These are phyloP conservation scores for Graphiopsis chlorocephala DNA, from an alignment of 2,329 filamentous ascomycete species.

Conservation along the genomic window DNA sequence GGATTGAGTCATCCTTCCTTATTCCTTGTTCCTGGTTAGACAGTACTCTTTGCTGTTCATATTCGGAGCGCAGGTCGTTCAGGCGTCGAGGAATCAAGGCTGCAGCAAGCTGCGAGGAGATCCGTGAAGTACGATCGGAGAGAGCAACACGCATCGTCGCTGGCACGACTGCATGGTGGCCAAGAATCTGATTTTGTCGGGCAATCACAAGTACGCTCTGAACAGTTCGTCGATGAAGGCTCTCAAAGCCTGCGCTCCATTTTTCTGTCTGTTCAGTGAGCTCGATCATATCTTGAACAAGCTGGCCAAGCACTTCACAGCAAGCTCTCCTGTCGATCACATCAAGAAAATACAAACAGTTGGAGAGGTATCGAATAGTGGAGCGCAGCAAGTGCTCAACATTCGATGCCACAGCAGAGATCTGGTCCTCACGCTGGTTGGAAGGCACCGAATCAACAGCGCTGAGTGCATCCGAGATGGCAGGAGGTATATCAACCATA, in stretches of 20 bases:
- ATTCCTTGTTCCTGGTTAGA: constrained; percentile 49
- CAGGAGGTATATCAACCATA: constrained; percentile 38
- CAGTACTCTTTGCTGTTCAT: constrained; percentile 45
- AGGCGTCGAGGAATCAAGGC: constrained; percentile 28
- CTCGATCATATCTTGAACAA: constrained; percentile 39
- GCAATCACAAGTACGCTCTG: constrained; percentile 31
- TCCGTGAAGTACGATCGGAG: constrained; percentile 31
- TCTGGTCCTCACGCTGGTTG: not conserved
- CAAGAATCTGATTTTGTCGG: constrained; percentile 8
- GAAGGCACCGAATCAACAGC: constrained; percentile 10
- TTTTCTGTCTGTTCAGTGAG: constrained; percentile 14
- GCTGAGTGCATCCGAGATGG: constrained; percentile 29
- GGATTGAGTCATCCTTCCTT: constrained; percentile 40
- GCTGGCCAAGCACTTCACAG: constrained; percentile 40
- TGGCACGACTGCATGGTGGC: not conserved
- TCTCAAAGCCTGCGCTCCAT: not conserved
- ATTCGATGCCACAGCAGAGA: constrained; percentile 14
- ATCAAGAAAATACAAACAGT: constrained; percentile 53
- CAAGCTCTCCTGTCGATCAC: constrained; percentile 52
- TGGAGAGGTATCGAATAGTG: constrained; percentile 49
- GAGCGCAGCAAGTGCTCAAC: constrained; percentile 40
- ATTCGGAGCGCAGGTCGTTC: constrained; percentile 40
- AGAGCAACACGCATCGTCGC: not conserved
- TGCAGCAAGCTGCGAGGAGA: constrained; percentile 38
- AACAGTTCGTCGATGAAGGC: constrained; percentile 13